A percentile compares a stretch with the other conserved stretches of the same genome.
These are phyloP conservation scores for Vigna nakashimae DNA, from an alignment of 306 rosid genomes.

Conservation along the genomic window DNA sequence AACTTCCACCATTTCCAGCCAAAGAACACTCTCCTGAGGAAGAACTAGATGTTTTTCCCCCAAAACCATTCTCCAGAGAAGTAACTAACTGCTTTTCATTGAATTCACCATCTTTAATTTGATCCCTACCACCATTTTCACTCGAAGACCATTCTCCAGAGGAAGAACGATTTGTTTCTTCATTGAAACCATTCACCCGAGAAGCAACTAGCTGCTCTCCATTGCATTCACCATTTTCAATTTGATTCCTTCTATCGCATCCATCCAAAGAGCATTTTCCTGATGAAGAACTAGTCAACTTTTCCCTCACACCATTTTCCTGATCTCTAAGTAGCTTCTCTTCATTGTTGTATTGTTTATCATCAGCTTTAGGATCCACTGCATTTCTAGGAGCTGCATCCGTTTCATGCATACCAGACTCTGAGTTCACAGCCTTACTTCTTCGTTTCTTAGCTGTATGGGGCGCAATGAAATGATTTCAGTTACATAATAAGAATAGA, in stretches of 20 bases:
- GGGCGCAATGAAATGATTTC: constrained; percentile 39
- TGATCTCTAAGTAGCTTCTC: constrained; percentile 36
- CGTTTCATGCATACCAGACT: constrained; percentile 46
- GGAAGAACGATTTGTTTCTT: neutral
- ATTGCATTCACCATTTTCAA: constrained; percentile 34
- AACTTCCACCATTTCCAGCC: constrained; percentile 15
- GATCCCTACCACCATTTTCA: constrained; percentile 19
- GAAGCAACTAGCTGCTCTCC: neutral
- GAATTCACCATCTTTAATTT: constrained; percentile 37
- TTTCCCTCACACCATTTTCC: constrained; percentile 32
- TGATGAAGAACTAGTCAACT: constrained; percentile 36
- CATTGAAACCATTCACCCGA: neutral
- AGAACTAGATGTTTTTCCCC: constrained; percentile 12
- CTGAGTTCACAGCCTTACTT: constrained; percentile 43
- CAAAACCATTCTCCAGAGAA: constrained; percentile 36
- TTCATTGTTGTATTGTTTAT: constrained; percentile 41
- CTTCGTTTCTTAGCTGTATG: constrained; percentile 68
- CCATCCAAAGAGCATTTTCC: constrained; percentile 47
- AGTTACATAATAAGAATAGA: constrained; percentile 25
- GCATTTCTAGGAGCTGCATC: constrained; percentile 46
- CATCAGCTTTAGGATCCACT: constrained; percentile 47
- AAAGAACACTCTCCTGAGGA: constrained; percentile 38
- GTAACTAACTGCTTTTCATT: constrained; percentile 17
- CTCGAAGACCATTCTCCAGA: constrained; percentile 34
- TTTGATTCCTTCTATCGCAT: constrained; percentile 43